phyloP scores from a whole-genome alignment of 345 rosid genomes.

The Eucalyptus rudis region DNA sequence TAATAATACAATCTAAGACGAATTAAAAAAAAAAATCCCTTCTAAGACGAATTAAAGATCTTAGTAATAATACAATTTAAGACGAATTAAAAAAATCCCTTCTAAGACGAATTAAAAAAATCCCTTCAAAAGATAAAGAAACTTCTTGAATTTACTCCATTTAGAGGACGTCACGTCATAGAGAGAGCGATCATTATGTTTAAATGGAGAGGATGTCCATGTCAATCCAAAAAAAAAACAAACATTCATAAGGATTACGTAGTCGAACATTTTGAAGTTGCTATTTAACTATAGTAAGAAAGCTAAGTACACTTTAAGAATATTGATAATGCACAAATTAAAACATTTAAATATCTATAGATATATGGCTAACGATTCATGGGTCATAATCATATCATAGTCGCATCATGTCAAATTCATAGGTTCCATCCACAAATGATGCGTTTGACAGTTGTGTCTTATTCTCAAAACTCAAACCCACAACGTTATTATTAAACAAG shows the following conservation, averaged over 20 bases:
- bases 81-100: too few species aligned
- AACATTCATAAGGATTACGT: neutral
- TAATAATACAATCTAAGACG: neutral
- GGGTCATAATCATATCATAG: neutral
- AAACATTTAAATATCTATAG: neutral
- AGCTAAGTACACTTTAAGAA: neutral
- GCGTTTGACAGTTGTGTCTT: neutral
- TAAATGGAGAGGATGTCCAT: neutral
- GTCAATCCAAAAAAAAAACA: neutral
- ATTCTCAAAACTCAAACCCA: neutral
- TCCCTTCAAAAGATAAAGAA: neutral
- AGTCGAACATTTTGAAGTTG: neutral
- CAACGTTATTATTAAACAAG: accelerated
- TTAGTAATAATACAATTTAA: neutral
- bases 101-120: neutral
- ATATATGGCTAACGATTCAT: neutral
- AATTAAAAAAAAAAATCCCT: too few species aligned
- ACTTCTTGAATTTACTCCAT: neutral
- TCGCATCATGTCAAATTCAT: neutral
- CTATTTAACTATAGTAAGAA: neutral
- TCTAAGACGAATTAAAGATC: neutral
- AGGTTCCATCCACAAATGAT: neutral
- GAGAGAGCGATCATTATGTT: neutral
- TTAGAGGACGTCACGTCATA: neutral
- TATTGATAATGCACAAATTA: neutral